These are phyloP conservation scores for Gymnopus androsaceus DNA, from an alignment of 1,284 basidiomycete species.

Conservation along the genomic window DNA sequence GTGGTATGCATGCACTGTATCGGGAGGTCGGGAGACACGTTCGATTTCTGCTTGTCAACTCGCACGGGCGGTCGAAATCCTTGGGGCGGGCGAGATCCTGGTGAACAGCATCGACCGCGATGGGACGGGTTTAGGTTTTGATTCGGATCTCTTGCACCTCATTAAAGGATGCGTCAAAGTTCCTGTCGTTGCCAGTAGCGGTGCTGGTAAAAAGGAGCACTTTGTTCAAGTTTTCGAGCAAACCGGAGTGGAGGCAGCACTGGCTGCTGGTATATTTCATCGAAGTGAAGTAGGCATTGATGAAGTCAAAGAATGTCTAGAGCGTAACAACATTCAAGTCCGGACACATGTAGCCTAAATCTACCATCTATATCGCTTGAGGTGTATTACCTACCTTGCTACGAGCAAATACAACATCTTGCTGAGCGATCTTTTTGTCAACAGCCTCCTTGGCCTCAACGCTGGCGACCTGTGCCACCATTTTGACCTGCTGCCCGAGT, in stretches of 20 bases:
- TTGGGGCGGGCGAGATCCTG: conserved; percentile 95
- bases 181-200: conserved; percentile 94
- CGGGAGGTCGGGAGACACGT: conserved; percentile 87
- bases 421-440: conserved; percentile 39
- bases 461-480: conserved; percentile 75
- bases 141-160: conserved; percentile 80
- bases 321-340: conserved; percentile 52
- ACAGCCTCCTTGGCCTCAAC: conserved; percentile 63
- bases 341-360: conserved; percentile 30
- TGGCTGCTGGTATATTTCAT: conserved; percentile 99
- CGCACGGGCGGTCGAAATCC: conserved; percentile 81
- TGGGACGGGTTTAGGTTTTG: conserved; percentile 92
- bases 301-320: conserved; percentile 69
- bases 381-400: background rate
- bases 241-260: conserved; percentile 86
- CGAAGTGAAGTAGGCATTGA: conserved; percentile 78
- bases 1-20: conserved; percentile 99
- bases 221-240: conserved; percentile 85
- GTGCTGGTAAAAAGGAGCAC: conserved; percentile 82
- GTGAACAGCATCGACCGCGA: conserved; percentile 98
- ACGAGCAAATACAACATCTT: conserved; percentile 15
- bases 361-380: background rate
- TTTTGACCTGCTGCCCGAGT: conserved; percentile 62
- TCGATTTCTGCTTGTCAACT: conserved; percentile 93
- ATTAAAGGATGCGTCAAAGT: conserved; percentile 81